Base-by-base conservation (phyloP, 1,284 basidiomycete species). In the Ganoderma multipileum region DNA sequence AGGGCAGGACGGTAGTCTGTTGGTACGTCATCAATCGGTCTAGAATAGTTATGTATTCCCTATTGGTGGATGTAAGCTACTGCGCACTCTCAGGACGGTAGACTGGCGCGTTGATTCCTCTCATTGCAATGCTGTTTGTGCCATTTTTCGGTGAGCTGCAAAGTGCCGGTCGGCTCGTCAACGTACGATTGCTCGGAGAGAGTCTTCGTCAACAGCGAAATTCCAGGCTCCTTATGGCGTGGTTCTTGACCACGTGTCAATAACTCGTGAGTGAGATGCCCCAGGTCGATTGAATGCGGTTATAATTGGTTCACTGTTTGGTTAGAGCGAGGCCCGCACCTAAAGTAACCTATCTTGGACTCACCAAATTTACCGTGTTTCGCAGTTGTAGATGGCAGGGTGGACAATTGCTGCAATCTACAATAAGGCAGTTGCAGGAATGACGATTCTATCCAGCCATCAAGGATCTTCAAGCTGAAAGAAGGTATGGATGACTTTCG, bases 1-100 rank as follows among this genome's bases (percentile, higher is more conserved):
- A 85, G 85, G 41, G 86, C 83, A 0, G 88, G 87, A 6, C 80
- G 78, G 63, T 81, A 75, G 74, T 39, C 52, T n/a, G 26, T 12
- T 41, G 28, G 50, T 57, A 50, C 44, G 59, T 61, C 23, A 11
- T 26, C n/a, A 2, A 39, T 60, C 20, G 26, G 47, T 36, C 16
- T 33, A 52, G 7, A 36, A 9, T 28, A 44, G 14, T n/a, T 47
- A 14, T 64, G 67, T 68, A 64, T 57, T 12, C 26, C 39, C 39
- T 68, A 57, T 61, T 41, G 47, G 41, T 33, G 60, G 50, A 39
- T 66, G 65, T 67, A 67, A 60, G 23, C 50, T 64, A 61, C 36
- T 8, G 67, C 20, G 54, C 52, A 41, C 4, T 18, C 26, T 26
- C 20, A 5, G 26, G 63, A 39, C 14, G 18, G 57, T 14, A 7